Conservation (phyloP, 805 yeast genomes). For the Candida nonsorbophila region DNA sequence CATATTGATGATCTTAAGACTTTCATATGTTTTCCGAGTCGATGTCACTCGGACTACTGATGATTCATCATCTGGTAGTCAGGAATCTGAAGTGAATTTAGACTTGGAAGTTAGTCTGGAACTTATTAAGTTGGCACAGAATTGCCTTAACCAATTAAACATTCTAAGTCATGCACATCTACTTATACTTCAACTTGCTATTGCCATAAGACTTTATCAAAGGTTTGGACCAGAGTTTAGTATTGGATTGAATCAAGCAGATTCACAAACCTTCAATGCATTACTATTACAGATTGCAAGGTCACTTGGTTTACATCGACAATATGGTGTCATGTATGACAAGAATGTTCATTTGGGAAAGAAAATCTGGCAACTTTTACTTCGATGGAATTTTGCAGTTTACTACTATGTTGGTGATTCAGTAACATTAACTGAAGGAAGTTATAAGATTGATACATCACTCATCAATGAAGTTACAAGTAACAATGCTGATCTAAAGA, state of each 20-base stretch:
- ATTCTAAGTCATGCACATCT: constrained; percentile 36
- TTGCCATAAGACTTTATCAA: constrained; percentile 1
- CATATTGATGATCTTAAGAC: constrained; percentile 33
- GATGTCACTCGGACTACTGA: too few species aligned
- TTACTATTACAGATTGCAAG: constrained; percentile 60
- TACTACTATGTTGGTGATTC: too few species aligned
- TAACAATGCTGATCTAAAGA: too few species aligned
- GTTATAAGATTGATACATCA: too few species aligned
- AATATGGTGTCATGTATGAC: too few species aligned
- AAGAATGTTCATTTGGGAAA: too few species aligned
- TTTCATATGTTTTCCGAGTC: constrained; percentile 31
- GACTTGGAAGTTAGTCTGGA: constrained; percentile 27
- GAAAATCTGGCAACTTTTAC: too few species aligned
- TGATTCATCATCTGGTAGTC: too few species aligned
- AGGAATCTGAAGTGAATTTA: too few species aligned
- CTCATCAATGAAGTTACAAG: too few species aligned
- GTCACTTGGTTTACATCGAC: constrained; percentile 57
- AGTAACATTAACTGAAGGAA: too few species aligned
- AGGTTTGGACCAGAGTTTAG: constrained; percentile 5
- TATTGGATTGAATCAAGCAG: constrained; percentile 1
- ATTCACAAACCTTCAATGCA: constrained; percentile 31
- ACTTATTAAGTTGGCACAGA: constrained; percentile 23
- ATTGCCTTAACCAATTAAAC: constrained; percentile 28
- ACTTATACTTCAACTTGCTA: constrained; percentile 35
- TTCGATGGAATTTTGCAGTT: too few species aligned